phyloP scores from a whole-genome alignment of 1,139 yeast species.

The Arxiozyma bovina region DNA sequence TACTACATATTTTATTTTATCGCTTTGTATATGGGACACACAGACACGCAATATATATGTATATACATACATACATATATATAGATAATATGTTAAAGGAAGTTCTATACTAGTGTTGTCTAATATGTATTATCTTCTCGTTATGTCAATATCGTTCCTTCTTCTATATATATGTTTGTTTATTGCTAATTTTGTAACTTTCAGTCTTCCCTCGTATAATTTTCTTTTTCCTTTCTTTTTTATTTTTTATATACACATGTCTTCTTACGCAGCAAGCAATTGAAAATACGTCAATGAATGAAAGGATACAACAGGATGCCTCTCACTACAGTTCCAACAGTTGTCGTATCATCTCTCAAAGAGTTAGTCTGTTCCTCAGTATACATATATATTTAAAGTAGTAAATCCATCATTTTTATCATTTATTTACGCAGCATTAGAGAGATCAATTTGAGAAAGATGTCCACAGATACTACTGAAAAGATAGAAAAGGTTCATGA shows the following conservation, averaged over 20 bases:
- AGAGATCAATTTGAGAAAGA: not conserved
- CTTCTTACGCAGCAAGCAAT: not conserved
- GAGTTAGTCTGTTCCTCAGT: too few relatives aligned
- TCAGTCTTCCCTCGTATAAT: not conserved
- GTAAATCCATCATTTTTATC: not conserved
- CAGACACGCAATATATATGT: not conserved
- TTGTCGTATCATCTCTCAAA: not conserved
- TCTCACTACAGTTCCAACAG: not conserved
- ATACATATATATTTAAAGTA: too few relatives aligned
- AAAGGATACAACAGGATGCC: not conserved
- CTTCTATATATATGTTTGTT: not conserved
- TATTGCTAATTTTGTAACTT: not conserved
- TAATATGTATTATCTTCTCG: too few relatives aligned
- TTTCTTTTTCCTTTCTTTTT: too few relatives aligned
- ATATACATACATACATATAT: too few relatives aligned
- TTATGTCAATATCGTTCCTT: too few relatives aligned
- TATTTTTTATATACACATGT: too few relatives aligned
- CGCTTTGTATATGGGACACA: not conserved
- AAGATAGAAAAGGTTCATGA: conserved; percentile 3
- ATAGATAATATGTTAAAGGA: too few relatives aligned
- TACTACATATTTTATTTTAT: not conserved
- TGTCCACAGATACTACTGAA: conserved; percentile 2
- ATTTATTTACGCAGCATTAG: not conserved
- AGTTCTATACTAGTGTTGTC: too few relatives aligned
- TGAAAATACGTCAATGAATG: not conserved